Conservation (phyloP, 2,329 filamentous ascomycete genomes). For the Nemania diffusa region DNA sequence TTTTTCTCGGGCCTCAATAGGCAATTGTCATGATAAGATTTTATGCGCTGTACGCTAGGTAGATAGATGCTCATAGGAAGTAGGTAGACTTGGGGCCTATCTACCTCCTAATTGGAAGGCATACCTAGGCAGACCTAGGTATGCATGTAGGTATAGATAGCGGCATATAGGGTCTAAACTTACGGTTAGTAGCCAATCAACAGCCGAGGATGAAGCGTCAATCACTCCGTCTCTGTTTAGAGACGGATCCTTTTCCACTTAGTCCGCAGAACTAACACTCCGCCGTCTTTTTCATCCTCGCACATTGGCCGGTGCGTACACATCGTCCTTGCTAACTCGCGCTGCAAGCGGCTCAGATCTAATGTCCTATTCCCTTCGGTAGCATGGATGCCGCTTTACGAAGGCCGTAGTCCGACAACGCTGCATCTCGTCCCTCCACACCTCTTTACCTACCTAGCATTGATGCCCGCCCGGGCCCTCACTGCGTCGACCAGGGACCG, state of each 20-base stretch:
- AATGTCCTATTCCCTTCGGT: constrained; percentile 39
- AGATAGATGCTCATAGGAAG: too few species aligned
- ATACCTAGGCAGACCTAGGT: too few species aligned
- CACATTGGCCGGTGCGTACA: too few species aligned
- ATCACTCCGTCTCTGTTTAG: constrained; percentile 1
- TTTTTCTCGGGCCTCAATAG: background rate
- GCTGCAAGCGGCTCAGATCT: constrained; percentile 37
- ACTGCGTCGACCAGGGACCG: background rate
- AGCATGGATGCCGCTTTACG: constrained; percentile 46
- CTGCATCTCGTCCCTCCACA: constrained; percentile 45
- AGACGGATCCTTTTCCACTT: constrained; percentile 20
- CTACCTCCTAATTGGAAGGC: too few species aligned
- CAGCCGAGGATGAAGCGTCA: background rate
- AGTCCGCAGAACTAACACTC: constrained; percentile 34
- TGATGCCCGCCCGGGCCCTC: constrained; percentile 24
- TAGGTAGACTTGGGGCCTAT: too few species aligned
- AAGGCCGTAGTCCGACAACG: constrained; percentile 43
- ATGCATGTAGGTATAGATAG: too few species aligned
- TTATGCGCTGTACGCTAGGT: background rate
- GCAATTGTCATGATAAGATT: background rate
- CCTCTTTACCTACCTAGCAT: constrained; percentile 36
- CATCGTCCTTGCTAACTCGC: constrained; percentile 10
- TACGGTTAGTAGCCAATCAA: background rate
- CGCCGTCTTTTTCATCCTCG: constrained; percentile 20
- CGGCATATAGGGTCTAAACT: background rate